Percentiles rank a stretch among this genome's conserved stretches.
phyloP scores from a whole-genome alignment of 129 eudicot genomes.

The Chrysanthemum seticuspe region DNA sequence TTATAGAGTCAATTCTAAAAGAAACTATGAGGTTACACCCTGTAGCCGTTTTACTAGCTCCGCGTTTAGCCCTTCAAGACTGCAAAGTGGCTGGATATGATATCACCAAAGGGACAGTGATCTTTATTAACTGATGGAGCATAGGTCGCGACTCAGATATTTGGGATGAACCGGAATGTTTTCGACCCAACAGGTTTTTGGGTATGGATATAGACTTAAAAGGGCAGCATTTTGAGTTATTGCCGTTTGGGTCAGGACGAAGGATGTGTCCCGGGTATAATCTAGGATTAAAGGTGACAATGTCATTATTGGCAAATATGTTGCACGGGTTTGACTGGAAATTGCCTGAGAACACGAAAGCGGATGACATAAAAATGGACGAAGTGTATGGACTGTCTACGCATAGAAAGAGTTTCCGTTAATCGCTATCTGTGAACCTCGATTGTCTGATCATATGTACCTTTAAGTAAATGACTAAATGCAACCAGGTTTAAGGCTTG shows the following conservation, averaged over 20 bases:
- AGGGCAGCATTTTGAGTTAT: no score
- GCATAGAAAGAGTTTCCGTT: conserved; percentile 20
- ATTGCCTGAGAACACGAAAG: neutral
- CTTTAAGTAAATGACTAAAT: neutral
- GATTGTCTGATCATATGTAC: conserved; percentile 23
- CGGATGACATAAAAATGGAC: conserved; percentile 31
- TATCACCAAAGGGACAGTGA: conserved; percentile 27
- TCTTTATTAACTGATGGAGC: conserved; percentile 35
- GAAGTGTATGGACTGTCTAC: conserved; percentile 30
- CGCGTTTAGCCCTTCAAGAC: conserved; percentile 35
- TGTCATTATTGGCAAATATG: conserved; percentile 20
- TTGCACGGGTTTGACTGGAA: conserved; percentile 38
- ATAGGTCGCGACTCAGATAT: conserved; percentile 33
- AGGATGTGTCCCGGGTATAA: conserved; percentile 43
- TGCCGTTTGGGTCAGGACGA: conserved; percentile 40
- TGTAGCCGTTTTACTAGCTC: conserved; percentile 30
- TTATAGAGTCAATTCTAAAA: conserved; percentile 31
- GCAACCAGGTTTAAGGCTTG: no score
- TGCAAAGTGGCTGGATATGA: no score
- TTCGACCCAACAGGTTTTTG: conserved; percentile 38
- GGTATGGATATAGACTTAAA: conserved; percentile 27
- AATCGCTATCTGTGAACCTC: conserved; percentile 26
- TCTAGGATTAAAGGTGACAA: conserved; percentile 32
- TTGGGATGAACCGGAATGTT: conserved; percentile 33
- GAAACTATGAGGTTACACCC: conserved; percentile 44